Evolutionary conservation across 305 asterid species (phyloP), one percentile per base, ranked within the genome.

Genomic region (Rubia balearica): DNA sequence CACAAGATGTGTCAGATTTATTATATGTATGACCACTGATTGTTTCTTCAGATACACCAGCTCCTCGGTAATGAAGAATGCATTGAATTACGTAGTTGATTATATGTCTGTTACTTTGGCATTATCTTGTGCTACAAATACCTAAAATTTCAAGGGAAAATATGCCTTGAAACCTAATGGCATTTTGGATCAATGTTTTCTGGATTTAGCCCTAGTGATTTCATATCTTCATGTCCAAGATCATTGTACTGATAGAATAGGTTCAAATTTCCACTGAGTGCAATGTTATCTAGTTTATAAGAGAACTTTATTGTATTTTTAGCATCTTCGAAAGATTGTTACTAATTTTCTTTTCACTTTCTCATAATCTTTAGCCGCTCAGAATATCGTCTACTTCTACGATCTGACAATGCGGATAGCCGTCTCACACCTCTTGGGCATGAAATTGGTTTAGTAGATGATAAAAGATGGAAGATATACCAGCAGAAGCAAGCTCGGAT

Each of bases 371-470:
- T 70, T 88, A 94, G 98, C 81, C 99, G 94, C 77, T 94, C 99
- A 45, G 99, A 94, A 74, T 95, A 91, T 78, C 97, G 98, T 73
- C 84, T 94, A 77, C 91, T 91, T 73, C 83, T 94, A 65, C 90
- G 99, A 71, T 85, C 96, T 74, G 99, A 94, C 84, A 94, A 94
- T 77, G 99, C 98, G 4, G 99, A 94, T 77, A 94, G 97, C 80
- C 96, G 99, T 73, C 98, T 94, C 79, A 91, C 98, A 61, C 95
- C 99, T 72, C 79, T 91, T 71, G 99, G 95, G 67, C 92, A 78
- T 80, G 98, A 94, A 86, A 86, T 94, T 60, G 98, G 98, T 71
- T 76, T 94, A 87, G 88, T 94, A 83, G 90, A 88, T 76, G 96
- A 89, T 76, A 74, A 72, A 43, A 89, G 92, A 55, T 94, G 98